Base-by-base conservation (phyloP, 1,284 basidiomycete species). In the Mycena sp. region DNA sequence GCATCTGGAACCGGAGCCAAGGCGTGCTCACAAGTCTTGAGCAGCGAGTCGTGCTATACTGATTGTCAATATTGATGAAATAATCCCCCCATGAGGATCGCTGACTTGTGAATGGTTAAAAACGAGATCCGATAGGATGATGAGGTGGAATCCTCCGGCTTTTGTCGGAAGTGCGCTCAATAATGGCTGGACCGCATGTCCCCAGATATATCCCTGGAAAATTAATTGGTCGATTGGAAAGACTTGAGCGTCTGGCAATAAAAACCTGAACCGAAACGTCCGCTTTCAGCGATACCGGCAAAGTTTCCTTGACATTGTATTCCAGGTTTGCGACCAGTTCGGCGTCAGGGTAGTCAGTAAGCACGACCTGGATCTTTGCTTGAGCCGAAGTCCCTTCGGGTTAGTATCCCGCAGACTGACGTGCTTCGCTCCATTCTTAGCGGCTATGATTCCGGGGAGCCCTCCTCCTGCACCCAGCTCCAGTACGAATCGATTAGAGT, bases 401-500 rank as follows among this genome's bases (percentile, higher is more conserved):
- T n/a, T 43, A 37, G 19, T 60, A 57, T 70, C 40, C 72, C 67
- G 29, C 43, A 32, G 25, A 72, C 78, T 16, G 23, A 88, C 90
- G 69, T 81, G 83, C 35, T 74, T 72, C 0, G 93, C 93, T 0
- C 89, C 91, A 57, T 89, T 89, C 38, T 90, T 83, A 0, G 84
- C 87, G 0, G 88, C 81, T 1, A 95, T 86, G 14, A 98, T 81
- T 2, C 92, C 89, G 0, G 97, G 97, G 17, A 99, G 79, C 0
- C 90, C 96, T 1, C 94, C 95, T 0, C 95, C 97, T 0, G 97
- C 97, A 1, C 97, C 97, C 0, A 99, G 87, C 75, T 99, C 97
- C 2, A 99, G 81, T 0, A 98, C 88, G 28, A 75, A 78, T 17
- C 74, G 75, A 40, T 77, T 74, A 1, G 65, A 68, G 57, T 85